phyloP scores from a whole-genome alignment of 805 yeast genomes.

The Candida schatavii region DNA sequence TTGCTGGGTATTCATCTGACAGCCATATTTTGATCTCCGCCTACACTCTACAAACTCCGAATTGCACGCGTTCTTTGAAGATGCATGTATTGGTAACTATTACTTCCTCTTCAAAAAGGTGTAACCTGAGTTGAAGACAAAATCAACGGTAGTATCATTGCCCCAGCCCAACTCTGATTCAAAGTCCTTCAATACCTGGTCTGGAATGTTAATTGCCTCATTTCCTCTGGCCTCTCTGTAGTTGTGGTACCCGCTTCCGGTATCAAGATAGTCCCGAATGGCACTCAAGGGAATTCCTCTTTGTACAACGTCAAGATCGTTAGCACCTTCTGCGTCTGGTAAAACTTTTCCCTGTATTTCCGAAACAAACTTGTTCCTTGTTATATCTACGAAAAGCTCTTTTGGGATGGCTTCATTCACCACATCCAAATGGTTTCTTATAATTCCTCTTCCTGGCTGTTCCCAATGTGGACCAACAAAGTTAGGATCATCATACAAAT shows the following conservation, averaged over 20 bases:
- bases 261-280: conserved; percentile 53
- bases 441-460: conserved; percentile 68
- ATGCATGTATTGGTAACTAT: no score
- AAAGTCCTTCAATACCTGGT: conserved; percentile 30
- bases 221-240: conserved; percentile 43
- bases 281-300: conserved; percentile 42
- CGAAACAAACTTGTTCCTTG: conserved; percentile 25
- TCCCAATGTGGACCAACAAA: conserved; percentile 77
- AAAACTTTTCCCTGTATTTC: conserved; percentile 9
- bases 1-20: background rate
- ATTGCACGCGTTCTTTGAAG: no score
- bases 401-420: conserved; percentile 43
- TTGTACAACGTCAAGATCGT: conserved; percentile 31
- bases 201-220: conserved; percentile 32
- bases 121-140: conserved; percentile 52
- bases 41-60: no score
- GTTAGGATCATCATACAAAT: conserved; percentile 41
- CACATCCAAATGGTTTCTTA: conserved; percentile 44
- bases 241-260: conserved; percentile 69
- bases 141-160: conserved; percentile 36
- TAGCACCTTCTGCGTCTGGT: conserved; percentile 15
- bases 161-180: conserved; percentile 46
- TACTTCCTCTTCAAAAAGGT: conserved; percentile 40
- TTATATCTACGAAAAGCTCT: conserved; percentile 38
- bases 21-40: no score